These are phyloP conservation scores for Globisporangium megalacanthum DNA, from an alignment of 352 stramenopile species.

Conservation along the genomic window DNA sequence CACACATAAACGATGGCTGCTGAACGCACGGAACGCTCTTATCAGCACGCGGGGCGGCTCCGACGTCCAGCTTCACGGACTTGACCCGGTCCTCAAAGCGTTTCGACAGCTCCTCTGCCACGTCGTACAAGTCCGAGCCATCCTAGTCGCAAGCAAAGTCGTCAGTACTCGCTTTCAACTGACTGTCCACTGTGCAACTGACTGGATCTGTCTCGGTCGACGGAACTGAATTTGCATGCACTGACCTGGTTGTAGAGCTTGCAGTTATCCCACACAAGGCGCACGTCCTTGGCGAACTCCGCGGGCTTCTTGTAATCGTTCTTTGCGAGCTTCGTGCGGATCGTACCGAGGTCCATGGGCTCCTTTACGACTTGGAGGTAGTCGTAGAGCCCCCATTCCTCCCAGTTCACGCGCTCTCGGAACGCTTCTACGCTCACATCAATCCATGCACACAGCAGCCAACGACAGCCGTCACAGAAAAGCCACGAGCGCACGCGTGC, in stretches of 20 bases:
- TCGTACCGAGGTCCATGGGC: conserved; percentile 90
- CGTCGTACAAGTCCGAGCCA: conserved; percentile 81
- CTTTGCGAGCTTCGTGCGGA: conserved; percentile 72
- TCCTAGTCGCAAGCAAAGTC: conserved; percentile 30
- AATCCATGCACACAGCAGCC: neutral
- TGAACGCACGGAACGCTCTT: conserved; percentile 59
- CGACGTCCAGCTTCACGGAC: conserved; percentile 75
- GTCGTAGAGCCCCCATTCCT: conserved; percentile 87
- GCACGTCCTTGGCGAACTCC: conserved; percentile 82
- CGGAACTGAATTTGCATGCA: too few species aligned
- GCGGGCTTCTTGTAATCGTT: conserved; percentile 81
- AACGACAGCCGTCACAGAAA: neutral
- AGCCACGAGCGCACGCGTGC: too few species aligned
- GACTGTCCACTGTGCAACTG: too few species aligned
- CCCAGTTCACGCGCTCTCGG: conserved; percentile 85
- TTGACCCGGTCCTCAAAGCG: conserved; percentile 88
- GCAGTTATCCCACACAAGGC: conserved; percentile 84
- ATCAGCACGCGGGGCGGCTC: conserved; percentile 47
- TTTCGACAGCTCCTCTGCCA: conserved; percentile 81
- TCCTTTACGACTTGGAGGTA: conserved; percentile 90
- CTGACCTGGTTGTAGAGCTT: conserved; percentile 78
- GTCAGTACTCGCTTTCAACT: too few species aligned
- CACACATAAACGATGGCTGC: neutral
- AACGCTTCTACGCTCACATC: conserved; percentile 52
- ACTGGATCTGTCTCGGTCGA: too few species aligned